Evolutionary conservation across 1,284 basidiomycete genomes (phyloP).

Genomic region (Rhodotorula sp.): DNA sequence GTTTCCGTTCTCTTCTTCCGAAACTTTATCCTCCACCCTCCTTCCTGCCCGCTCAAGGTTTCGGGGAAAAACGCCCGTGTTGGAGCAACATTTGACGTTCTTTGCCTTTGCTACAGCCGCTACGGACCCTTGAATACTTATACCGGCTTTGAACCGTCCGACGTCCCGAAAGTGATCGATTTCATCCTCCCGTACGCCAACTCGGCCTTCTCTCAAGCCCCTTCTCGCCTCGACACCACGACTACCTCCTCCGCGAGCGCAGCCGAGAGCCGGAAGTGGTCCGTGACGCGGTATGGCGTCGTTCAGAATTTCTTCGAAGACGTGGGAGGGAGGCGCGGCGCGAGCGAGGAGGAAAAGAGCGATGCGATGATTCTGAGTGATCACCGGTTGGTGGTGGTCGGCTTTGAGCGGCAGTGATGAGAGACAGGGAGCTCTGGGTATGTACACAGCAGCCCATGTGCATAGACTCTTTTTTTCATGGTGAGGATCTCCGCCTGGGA

Average conservation of each 20-base stretch:
- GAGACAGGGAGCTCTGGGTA: no score
- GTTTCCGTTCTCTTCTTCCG: slow-evolving; percentile 10
- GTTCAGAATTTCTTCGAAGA: slow-evolving; percentile 40
- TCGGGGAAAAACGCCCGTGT: no score
- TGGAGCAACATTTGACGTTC: no score
- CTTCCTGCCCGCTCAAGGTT: neutral
- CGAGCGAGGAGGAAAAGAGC: slow-evolving; percentile 8
- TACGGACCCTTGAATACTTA: slow-evolving; percentile 40
- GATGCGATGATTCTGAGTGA: slow-evolving; percentile 32
- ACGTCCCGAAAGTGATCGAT: slow-evolving; percentile 39
- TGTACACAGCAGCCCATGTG: no score
- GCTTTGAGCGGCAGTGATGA: neutral
- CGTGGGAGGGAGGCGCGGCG: slow-evolving; percentile 9
- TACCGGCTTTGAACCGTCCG: slow-evolving; percentile 39
- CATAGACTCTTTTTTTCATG: no score
- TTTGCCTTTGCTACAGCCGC: slow-evolving; percentile 3
- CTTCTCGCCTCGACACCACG: neutral
- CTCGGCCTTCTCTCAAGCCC: slow-evolving; percentile 11
- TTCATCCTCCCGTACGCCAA: slow-evolving; percentile 36
- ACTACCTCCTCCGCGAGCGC: neutral
- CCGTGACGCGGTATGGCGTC: slow-evolving; percentile 36
- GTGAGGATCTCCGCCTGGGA: no score
- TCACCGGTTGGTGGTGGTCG: slow-evolving; percentile 37
- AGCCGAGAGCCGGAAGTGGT: slow-evolving; percentile 20
- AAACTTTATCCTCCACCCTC: slow-evolving; percentile 3